Evolutionary conservation across 2,329 filamentous ascomycete genomes (phyloP), one percentile per base, ranked within the genome.

Genomic region (Verticillium nubilum): DNA sequence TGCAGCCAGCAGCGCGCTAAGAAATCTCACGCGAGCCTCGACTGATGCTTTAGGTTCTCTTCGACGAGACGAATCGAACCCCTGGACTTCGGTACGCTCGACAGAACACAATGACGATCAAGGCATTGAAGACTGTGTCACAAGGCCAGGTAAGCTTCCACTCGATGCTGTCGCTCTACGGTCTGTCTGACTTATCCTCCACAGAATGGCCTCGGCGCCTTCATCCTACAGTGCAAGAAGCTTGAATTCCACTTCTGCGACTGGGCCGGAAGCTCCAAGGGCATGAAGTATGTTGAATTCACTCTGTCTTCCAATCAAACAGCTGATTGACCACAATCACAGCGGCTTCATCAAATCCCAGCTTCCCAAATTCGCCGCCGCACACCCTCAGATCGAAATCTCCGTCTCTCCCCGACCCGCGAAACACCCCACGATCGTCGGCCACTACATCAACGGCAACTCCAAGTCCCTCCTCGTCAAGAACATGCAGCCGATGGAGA

Each of bases 241-340:
- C 81, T 99, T 74, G 91, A 97, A 74, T 91, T 99, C 72, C 91
- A 96, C 79, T 99, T 97, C 80, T 98, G 95, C 81, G 92, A 98
- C 82, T 93, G 90, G 86, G 91, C 90, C 60, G 95, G 93, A 64
- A 96, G 91, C 74, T 98, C 94, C 37, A 86, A 80, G 70, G 95
- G 95, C 72, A 97, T 98, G 92, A 95, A 96, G 91, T 95, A 81
- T 15, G 61, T 33, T 23, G 25, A 13, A 12, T 5, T 28, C 4
- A 17, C 35, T 37, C 27, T 17, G 23, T 12, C 0, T 55, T 31
- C 58, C 53, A 59, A 23, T 35, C 25, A 28, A 2, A 9, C n/a
- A 52, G 56, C 26, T 4, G 10, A 13, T 64, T 78, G 67, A 76
- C 65, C 2, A 15, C 28, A 35, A 19, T 1, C 54, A 15, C 68